Evolutionary conservation across 1,139 yeast genomes (phyloP), one percentile per base, ranked within the genome.

Genomic region (Geotrichum restrictum): DNA sequence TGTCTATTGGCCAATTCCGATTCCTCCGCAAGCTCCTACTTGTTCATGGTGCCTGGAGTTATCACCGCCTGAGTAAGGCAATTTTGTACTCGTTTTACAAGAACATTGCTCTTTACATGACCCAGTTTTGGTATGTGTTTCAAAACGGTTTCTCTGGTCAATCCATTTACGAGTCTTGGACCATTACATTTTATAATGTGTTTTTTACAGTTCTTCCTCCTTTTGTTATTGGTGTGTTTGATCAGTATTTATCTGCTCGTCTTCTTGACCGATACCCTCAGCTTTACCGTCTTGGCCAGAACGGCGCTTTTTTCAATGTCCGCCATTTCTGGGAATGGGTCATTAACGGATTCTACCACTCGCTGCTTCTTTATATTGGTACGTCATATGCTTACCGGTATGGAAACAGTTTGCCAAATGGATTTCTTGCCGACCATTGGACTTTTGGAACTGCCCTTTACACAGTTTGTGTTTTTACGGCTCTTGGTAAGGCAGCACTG

Each of bases 11-110:
- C 0, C 98, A 94, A 68, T 94, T 94, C 78, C 82, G 84, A 66
- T 93, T 80, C 66, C 77, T 94, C 71, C 80, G 82, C 61, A 91
- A 88, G 65, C 71, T 94, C 53, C 72, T 94, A 49, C 75, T 94
- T 46, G 98, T 94, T 8, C 99, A 94, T 68, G 99, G 99, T 0
- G 76, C 96, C 3, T 94, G 99, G 99, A 87, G 96, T 43, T 94
- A 94, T 68, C 98, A 89, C 66, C 81, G 99, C 64, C 82, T 91
- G 56, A 85, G 96, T 16, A 83, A 85, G 62, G 97, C 97, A 1
- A 93, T 93, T 59, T 75, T 94, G 58, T 94, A 91, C 68, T 89
- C 97, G 0, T 94, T 93, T 63, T 94, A 94, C 79, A 94, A 94
- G 72, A 94, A 94, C 64, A 87, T 93, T 65, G 88, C 96, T 1